phyloP scores from a whole-genome alignment of 2,329 filamentous ascomycete species.

The Onygenales sp. region DNA sequence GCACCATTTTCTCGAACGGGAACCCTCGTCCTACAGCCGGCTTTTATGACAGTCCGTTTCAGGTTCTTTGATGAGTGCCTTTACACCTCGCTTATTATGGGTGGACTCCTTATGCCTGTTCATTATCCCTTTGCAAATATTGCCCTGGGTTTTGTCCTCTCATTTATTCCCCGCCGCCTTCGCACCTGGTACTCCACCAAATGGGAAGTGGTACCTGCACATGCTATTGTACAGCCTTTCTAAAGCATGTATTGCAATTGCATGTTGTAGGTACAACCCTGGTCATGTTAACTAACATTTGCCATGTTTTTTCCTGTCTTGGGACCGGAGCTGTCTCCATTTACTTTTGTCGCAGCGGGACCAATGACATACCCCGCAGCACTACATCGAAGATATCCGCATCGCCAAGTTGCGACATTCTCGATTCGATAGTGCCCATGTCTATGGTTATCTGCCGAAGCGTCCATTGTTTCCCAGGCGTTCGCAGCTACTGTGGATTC shows the following conservation, averaged over 20 bases:
- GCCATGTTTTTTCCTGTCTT: not conserved
- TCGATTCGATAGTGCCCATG: too few species aligned
- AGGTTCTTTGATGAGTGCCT: not conserved
- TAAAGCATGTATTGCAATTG: not conserved
- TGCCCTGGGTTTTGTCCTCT: not conserved
- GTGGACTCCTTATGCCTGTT: not conserved
- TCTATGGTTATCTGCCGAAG: too few species aligned
- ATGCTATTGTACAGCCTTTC: not conserved
- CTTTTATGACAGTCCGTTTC: not conserved
- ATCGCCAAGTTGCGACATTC: too few species aligned
- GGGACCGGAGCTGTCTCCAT: not conserved
- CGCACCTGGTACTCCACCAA: not conserved
- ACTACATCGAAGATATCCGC: too few species aligned
- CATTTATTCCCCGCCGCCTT: not conserved
- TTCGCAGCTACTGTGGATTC: too few species aligned
- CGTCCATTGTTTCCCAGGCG: too few species aligned
- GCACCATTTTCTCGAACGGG: not conserved
- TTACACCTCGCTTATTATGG: not conserved
- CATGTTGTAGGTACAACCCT: not conserved
- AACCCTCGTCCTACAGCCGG: not conserved
- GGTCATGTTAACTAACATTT: not conserved
- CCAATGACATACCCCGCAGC: too few species aligned
- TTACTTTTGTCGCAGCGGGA: too few species aligned
- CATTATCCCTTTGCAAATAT: not conserved
- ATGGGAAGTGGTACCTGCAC: not conserved